phyloP scores from a whole-genome alignment of 768 basidiomycete species.

The Kwoniella europaea region DNA sequence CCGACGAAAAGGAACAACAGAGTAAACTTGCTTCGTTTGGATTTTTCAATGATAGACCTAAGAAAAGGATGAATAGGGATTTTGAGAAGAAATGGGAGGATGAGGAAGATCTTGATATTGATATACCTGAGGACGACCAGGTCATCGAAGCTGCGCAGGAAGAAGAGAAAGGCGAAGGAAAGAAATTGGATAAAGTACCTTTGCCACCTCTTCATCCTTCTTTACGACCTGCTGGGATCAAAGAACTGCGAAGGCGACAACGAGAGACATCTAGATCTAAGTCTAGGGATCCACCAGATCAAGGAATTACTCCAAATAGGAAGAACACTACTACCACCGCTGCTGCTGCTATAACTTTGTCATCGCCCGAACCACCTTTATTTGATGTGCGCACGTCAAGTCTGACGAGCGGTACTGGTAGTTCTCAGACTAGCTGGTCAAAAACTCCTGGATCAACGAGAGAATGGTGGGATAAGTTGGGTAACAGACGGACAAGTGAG shows the following conservation, averaged over 20 bases:
- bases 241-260: constrained; percentile 28
- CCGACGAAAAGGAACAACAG: constrained; percentile 18
- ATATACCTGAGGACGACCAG: constrained; percentile 13
- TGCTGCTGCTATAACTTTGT: not conserved
- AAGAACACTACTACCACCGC: not conserved
- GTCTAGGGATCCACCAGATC: not conserved
- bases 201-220: constrained; percentile 44
- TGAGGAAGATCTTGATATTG: constrained; percentile 36
- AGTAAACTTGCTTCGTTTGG: constrained; percentile 44
- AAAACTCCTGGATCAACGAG: constrained; percentile 25
- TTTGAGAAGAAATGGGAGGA: constrained; percentile 43
- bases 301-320: not conserved
- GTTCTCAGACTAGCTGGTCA: constrained; percentile 3
- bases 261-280: not conserved
- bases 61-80: constrained; percentile 5
- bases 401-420: not conserved
- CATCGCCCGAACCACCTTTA: not conserved
- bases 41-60: constrained; percentile 32
- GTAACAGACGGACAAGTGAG: constrained; percentile 18
- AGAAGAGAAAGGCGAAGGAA: not conserved
- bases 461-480: constrained; percentile 30
- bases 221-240: constrained; percentile 40
- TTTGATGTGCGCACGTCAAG: not conserved
- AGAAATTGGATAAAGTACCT: constrained; percentile 29
- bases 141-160: too few species aligned